Evolutionary conservation across 2,329 filamentous ascomycete species (phyloP).

Genomic region (Colletotrichum higginsianum): DNA sequence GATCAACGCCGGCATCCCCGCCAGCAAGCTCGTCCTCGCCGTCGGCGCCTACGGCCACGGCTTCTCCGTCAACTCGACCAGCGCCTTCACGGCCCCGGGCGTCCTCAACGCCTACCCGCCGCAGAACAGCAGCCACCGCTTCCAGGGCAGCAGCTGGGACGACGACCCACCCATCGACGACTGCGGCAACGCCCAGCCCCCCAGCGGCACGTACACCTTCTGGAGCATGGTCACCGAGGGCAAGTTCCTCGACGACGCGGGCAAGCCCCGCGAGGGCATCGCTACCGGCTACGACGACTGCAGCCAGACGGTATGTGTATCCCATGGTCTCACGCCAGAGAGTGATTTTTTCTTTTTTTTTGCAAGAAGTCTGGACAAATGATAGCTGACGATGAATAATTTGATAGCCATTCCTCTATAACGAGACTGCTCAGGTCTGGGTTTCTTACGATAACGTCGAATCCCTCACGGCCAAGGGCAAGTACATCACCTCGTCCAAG

Average conservation of each 20-base stretch:
- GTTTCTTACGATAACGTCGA: constrained; percentile 38
- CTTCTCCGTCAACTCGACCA: constrained; percentile 40
- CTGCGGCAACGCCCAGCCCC: constrained; percentile 34
- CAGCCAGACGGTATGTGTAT: constrained; percentile 31
- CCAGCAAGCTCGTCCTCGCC: constrained; percentile 36
- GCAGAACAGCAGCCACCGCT: constrained; percentile 39
- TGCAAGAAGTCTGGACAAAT: neutral
- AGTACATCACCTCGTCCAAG: constrained; percentile 22
- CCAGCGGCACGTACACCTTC: constrained; percentile 35
- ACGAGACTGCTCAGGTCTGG: constrained; percentile 35
- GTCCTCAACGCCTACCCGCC: constrained; percentile 35
- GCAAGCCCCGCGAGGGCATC: constrained; percentile 30
- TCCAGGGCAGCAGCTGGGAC: constrained; percentile 42
- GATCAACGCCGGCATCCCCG: constrained; percentile 32
- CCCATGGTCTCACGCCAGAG: too few species aligned
- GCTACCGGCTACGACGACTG: constrained; percentile 34
- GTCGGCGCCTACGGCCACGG: constrained; percentile 39
- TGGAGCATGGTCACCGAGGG: constrained; percentile 35
- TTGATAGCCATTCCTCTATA: constrained; percentile 29
- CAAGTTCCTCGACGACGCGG: constrained; percentile 33
- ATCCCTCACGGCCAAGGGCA: constrained; percentile 34
- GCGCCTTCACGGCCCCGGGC: constrained; percentile 26
- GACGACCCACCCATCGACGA: constrained; percentile 37
- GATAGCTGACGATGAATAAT: neutral
- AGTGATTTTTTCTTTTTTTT: too few species aligned